Conservation (phyloP, 129 eudicot genomes). For the Saposhnikovia divaricata region DNA sequence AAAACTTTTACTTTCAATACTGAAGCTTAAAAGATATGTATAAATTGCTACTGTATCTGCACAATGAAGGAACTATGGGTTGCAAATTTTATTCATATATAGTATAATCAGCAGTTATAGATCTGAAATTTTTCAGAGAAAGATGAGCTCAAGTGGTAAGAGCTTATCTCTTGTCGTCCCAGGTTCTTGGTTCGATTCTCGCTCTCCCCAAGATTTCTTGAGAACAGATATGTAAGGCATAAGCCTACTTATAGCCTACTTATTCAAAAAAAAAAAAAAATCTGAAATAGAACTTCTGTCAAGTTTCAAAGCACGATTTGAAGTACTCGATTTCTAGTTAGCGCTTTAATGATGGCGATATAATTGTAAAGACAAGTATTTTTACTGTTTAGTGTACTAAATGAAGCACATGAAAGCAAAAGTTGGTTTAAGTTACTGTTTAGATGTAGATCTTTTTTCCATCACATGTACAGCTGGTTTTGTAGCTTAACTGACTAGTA, state of each 20-base stretch:
- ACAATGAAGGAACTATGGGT: background rate
- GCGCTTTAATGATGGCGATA: background rate
- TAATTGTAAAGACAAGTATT: background rate
- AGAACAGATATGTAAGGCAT: no score
- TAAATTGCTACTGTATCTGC: background rate
- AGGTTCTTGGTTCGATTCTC: no score
- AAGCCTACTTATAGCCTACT: no score
- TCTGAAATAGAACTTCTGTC: background rate
- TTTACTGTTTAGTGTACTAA: background rate
- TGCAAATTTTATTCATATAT: background rate
- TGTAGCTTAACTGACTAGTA: background rate
- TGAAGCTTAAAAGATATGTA: background rate
- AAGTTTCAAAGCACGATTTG: background rate
- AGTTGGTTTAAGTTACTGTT: background rate
- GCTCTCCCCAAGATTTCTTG: no score
- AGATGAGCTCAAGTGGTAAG: background rate
- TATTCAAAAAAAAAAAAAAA: background rate
- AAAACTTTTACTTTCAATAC: background rate
- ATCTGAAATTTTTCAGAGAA: background rate
- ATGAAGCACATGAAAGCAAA: background rate
- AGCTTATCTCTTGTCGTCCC: no score
- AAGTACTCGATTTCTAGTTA: background rate
- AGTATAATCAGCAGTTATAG: background rate
- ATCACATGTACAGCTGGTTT: slow-evolving; percentile 1
- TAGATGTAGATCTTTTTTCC: background rate